Evolutionary conservation across 768 basidiomycete species (phyloP), one percentile per base, ranked within the genome.

Genomic region (Termitomyces sp.): DNA sequence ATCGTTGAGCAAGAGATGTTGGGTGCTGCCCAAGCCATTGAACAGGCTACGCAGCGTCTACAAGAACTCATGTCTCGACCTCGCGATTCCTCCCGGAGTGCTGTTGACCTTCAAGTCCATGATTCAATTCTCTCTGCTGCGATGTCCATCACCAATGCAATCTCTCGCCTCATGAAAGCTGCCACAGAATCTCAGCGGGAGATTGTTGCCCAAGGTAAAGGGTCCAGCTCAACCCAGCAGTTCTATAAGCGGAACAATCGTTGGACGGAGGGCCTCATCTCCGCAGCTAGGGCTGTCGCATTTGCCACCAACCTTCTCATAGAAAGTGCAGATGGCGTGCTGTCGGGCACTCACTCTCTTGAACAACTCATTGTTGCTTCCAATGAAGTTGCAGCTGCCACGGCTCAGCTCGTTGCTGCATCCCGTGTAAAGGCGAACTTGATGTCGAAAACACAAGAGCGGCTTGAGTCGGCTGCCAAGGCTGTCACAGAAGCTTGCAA

Each of bases 181-280:
- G 97, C 97, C 22, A 97, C 97, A 1, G 96, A 96, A 40, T 98
- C 96, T 55, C 97, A 99, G 74, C 87, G 98, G 73, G 97, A 99
- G 78, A 99, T 99, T 58, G 97, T 98, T 58, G 88, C 89, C 3
- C 90, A 97, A 76, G 97, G 97, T 60, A 92, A 87, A 73, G 97
- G 97, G 8, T 92, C 95, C 20, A 94, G 88, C 74, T 85, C 95
- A 24, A 87, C 81, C 20, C 94, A 96, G 73, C 96, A 98, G 69
- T 99, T 99, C 83, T 99, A 98, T 84, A 99, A 99, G 80, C 89
- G 93, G 62, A 98, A 99, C 86, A 98, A 98, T 75, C 85, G 97
- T 62, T 99, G 97, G 97, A 99, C 97, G 48, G 97, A 99, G 74
- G 97, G 97, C 66, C 88, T 99, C 66, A 95, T 98, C 68, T 96